phyloP scores from a whole-genome alignment of 768 basidiomycete genomes.

The Gelatoporia subvermispora region DNA sequence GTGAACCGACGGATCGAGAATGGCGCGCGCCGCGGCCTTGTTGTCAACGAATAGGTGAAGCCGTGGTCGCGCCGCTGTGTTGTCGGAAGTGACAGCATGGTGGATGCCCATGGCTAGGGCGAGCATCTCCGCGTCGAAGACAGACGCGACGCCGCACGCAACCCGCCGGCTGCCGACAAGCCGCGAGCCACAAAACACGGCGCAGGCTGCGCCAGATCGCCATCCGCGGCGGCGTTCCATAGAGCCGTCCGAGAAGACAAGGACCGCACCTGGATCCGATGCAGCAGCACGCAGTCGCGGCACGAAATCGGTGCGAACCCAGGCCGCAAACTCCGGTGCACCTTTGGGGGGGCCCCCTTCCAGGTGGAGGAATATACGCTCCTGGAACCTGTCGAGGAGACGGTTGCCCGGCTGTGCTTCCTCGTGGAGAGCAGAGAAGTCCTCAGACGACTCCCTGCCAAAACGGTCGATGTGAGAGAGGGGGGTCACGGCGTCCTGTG shows the following conservation, averaged over 20 bases:
- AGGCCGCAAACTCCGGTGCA: not conserved
- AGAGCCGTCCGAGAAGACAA: not conserved
- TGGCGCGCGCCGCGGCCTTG: no score
- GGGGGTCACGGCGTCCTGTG: not conserved
- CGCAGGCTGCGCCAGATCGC: not conserved
- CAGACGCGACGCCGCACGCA: not conserved
- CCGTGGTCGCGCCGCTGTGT: not conserved
- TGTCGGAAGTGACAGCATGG: no score
- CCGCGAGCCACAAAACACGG: not conserved
- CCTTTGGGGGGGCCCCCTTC: not conserved
- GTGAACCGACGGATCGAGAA: no score
- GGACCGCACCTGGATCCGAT: not conserved
- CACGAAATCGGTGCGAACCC: not conserved
- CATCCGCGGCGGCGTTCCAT: not conserved
- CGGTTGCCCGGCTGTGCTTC: not conserved
- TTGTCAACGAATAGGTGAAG: no score
- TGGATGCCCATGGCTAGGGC: not conserved
- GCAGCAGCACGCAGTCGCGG: not conserved
- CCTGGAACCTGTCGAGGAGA: not conserved
- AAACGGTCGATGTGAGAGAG: not conserved
- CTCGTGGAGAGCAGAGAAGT: not conserved
- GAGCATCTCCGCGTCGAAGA: constrained; percentile 1
- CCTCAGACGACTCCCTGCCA: not conserved
- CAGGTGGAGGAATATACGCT: not conserved
- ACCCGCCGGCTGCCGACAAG: not conserved